Evolutionary conservation across 2,329 filamentous ascomycete species (phyloP), one percentile per base, ranked within the genome.

Genomic region (Fusarium pseudoanthophilum): DNA sequence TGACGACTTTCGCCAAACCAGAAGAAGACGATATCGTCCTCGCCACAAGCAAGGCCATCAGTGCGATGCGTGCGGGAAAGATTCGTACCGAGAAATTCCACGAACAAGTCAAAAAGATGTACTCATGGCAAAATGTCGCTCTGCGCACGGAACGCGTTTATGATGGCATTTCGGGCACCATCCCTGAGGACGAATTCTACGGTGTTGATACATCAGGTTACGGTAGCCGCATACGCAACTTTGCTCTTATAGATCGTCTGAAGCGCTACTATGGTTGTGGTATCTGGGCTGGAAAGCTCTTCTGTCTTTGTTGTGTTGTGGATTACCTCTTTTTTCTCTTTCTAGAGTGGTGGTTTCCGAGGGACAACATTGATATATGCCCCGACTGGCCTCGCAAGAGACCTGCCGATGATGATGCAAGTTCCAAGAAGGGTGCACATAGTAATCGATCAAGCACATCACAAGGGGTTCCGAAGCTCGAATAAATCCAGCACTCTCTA

Each of bases 241-340:
- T 97, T 79, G 93, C 95, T 11, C 88, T 99, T 49, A 98, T 99
- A 72, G 96, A 99, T 80, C 90, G 96, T 26, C 84, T 99, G 26
- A 99, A 99, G 84, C 87, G 96, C 67, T 99, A 99, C 82, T 99
- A 98, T 79, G 96, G 96, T 14, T 99, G 97, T 79, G 96, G 96
- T 39, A 95, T 98, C 56, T 99, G 96, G 96, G 96, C 96, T 1
- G 96, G 96, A 40, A 99, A 99, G 83, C 86, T 99, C 14, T 99
- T 99, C 79, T 98, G 96, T 78, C 86, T 99, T 3, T 98, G 95
- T 73, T 95, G 95, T 16, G 91, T 98, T 64, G 92, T 99, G 58
- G 96, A 99, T 82, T 99, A 97, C 78, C 84, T 99, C 55, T 88
- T 99, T 59, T 97, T 95, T 77, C 87, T 98, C 53, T 90, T 97